Evolutionary conservation across 2,329 filamentous ascomycete genomes (phyloP), one percentile per base, ranked within the genome.

Genomic region (Tolypocladium sp.): DNA sequence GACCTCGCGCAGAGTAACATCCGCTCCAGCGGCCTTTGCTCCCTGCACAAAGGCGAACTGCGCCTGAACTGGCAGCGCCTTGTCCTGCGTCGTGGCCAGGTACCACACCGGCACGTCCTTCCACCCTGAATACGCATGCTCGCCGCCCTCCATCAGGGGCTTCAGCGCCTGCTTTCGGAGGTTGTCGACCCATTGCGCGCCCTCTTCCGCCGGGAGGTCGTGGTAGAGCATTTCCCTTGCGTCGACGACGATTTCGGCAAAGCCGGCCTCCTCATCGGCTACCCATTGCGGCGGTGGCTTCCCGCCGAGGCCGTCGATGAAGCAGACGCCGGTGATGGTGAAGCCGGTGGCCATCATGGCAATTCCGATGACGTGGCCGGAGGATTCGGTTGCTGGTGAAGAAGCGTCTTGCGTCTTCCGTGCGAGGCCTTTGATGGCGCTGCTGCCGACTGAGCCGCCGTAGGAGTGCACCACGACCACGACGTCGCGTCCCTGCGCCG

Each of bases 401-500:
- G n/a, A 3, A 1, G 42, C 42, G n/a, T 7, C 46, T 2, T 25
- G 22, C 6, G 53, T 30, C 22, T 6, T 41, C 38, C 63, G 58
- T 0, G 76, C 67, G 56, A 81, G 68, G 8, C 71, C 77, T 60
- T 75, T 77, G 64, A 80, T 67, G 2, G 77, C 76, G 61, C 77
- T 80, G 61, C 69, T 70, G 51, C 74, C 78, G 1, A 79, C 74
- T 49, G 75, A 70, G 27, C 79, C 78, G 37, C 79, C 79, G 58
- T 79, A 82, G 0, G 78, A 80, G 66, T 82, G 79, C 1, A 71
- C 73, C 3, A 80, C 64, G 6, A 82, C 68, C 4, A 82, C 68
- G 2, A 82, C 78, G 58, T 82, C 66, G 27, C 64, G 69, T 2
- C 76, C 75, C 9, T 69, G 60, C 1, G 55, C 59, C 3, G 69